Base-by-base conservation (phyloP, 805 yeast genomes). In the Candida railenensis region DNA sequence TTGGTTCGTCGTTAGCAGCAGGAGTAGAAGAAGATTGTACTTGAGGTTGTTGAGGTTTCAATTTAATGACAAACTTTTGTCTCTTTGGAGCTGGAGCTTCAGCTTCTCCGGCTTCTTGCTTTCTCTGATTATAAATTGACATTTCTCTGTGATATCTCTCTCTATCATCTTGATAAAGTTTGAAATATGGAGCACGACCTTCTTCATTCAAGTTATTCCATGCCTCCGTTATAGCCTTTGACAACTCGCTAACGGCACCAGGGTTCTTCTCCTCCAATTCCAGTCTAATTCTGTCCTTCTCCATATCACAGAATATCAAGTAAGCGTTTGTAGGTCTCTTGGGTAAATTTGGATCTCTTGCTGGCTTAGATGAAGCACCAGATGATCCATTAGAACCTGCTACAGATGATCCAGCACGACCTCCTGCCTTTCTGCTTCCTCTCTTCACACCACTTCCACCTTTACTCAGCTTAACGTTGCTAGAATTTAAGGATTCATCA, bases 311-410 rank as follows among this genome's bases (percentile, higher is more conserved):
- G 59, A 86, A 90, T 22, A 89, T 78, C 51, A 89, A 72, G 58
- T 90, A 91, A 3, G 97, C 96, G 63, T 90, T 91, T 3, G 94
- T 85, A 4, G 97, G 96, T 57, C 95, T 76, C 56, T 87, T 89
- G 18, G 97, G 97, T 57, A 85, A 76, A 54, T 82, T 83, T 8
- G 96, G 96, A 63, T 90, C 96, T 56, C 90, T 80, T 8, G 76
- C 72, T 43, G 73, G 72, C 40, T 54, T 69, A 54, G 46, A 58
- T 53, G 50, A 63, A 55, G 52, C 59, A 49, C 59, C 66, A 49
- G 59, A 57, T 14, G 42, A 36, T 7, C 40, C 39, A 32, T 42
- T 55, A 49, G 61, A 63, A 46, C 61, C 59, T 32, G 58, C 56
- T 38, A 67, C 59, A 22, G 62, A 33, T 19, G 42, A 41, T 43